A percentile compares a stretch with the other conserved stretches of the same genome.
Conservation (phyloP, 2,329 filamentous ascomycete genomes). For the Zymoseptoria brevis region DNA sequence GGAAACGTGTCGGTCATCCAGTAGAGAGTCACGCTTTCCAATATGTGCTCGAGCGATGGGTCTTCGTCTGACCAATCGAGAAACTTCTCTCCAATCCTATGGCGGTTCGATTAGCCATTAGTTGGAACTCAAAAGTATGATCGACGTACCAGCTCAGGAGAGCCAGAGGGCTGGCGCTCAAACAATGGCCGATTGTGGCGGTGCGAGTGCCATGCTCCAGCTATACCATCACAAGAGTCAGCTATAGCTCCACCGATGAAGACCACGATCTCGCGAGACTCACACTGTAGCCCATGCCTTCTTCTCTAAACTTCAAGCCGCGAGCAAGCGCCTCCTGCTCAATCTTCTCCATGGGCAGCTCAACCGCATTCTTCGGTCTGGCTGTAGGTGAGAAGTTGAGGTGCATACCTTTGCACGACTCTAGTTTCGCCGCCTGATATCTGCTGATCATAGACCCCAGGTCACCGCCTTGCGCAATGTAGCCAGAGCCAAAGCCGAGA, state of each 20-base stretch:
- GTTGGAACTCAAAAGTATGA: neutral
- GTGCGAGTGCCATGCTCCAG: constrained; percentile 48
- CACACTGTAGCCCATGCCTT: constrained; percentile 40
- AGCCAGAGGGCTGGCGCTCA: constrained; percentile 48
- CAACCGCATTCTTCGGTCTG: constrained; percentile 18
- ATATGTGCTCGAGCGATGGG: constrained; percentile 36
- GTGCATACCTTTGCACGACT: constrained; percentile 19
- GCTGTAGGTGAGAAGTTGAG: constrained; percentile 18
- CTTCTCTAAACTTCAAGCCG: constrained; percentile 32
- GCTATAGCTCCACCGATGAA: neutral
- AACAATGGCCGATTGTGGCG: constrained; percentile 48
- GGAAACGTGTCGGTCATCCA: constrained; percentile 47
- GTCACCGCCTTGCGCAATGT: constrained; percentile 50
- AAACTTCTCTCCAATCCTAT: constrained; percentile 48
- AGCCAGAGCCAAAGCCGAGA: constrained; percentile 49
- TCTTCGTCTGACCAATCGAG: constrained; percentile 44
- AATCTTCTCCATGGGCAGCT: constrained; percentile 19
- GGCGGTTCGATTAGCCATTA: neutral
- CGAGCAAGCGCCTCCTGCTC: constrained; percentile 36
- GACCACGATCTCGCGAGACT: neutral
- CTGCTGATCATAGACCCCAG: constrained; percentile 40
- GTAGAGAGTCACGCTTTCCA: constrained; percentile 44
- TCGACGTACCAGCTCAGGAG: constrained; percentile 43
- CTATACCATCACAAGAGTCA: constrained; percentile 6
- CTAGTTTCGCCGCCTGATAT: constrained; percentile 25